Percentiles rank a stretch among this genome's conserved stretches.
Conservation (phyloP, 805 yeast genomes). For the Wickerhamiella alocasiicola region DNA sequence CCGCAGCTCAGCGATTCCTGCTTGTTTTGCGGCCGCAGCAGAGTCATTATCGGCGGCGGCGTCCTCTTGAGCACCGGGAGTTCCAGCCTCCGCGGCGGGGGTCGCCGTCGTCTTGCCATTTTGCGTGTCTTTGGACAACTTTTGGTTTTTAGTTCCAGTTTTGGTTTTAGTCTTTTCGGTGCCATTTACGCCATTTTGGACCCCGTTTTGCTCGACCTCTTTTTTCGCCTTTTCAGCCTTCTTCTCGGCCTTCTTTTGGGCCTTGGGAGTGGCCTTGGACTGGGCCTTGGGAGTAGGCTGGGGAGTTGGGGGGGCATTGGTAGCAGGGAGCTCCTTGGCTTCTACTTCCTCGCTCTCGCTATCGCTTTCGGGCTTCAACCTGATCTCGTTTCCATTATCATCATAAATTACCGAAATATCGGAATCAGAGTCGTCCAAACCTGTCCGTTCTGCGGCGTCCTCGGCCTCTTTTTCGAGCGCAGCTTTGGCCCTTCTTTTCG, state of each 20-base stretch:
- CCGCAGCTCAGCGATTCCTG: conserved; percentile 52
- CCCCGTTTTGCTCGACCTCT: no score
- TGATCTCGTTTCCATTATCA: conserved; percentile 24
- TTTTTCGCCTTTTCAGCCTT: neutral
- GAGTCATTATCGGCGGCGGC: conserved; percentile 27
- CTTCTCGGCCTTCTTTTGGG: neutral
- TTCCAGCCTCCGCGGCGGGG: conserved; percentile 11
- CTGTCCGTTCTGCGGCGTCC: no score
- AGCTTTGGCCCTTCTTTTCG: conserved; percentile 17
- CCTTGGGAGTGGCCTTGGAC: neutral
- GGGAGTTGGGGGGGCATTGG: neutral
- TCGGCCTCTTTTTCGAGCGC: no score
- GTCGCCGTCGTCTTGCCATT: conserved; percentile 10
- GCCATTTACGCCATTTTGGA: neutral
- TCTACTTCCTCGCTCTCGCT: neutral
- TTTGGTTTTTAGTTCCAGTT: conserved; percentile 21
- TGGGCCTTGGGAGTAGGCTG: neutral
- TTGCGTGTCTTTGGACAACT: conserved; percentile 1
- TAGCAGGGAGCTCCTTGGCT: neutral
- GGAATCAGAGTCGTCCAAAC: conserved; percentile 14
- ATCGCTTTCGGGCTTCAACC: conserved; percentile 14
- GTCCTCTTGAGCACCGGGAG: conserved; percentile 18
- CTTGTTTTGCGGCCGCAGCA: conserved; percentile 9
- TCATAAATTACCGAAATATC: conserved; percentile 21
- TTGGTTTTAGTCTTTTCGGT: conserved; percentile 16